Conservation (phyloP, 202 grass and related monocot species). For the Zizania palustris region DNA sequence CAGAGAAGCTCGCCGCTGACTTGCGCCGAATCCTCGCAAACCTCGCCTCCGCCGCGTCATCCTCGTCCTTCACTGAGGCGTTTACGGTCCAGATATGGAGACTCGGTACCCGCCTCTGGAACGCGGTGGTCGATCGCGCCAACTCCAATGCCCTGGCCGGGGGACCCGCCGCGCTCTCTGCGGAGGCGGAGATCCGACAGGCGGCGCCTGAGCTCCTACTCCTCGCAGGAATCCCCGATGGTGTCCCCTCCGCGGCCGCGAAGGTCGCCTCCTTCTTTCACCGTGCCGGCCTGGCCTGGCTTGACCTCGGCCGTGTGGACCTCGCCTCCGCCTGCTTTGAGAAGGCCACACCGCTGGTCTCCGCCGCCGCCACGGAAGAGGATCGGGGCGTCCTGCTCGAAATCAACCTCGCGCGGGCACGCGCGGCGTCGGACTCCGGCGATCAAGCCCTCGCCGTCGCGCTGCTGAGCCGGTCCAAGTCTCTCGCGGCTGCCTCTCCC, state of each 20-base stretch:
- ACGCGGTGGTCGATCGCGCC: slow-evolving; percentile 85
- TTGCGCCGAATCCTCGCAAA: slow-evolving; percentile 57
- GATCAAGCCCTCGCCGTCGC: slow-evolving; percentile 74
- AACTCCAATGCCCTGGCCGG: slow-evolving; percentile 47
- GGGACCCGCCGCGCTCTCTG: slow-evolving; percentile 21
- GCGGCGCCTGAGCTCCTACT: slow-evolving; percentile 79
- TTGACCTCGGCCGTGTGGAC: slow-evolving; percentile 72
- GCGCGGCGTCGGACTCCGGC: slow-evolving; percentile 58
- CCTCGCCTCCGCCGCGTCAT: slow-evolving; percentile 41
- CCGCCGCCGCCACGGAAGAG: slow-evolving; percentile 44
- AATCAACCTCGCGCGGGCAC: slow-evolving; percentile 69
- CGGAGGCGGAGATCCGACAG: slow-evolving; percentile 73
- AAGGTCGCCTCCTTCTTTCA: slow-evolving; percentile 74
- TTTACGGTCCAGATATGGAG: slow-evolving; percentile 72
- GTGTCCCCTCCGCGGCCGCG: slow-evolving; percentile 50
- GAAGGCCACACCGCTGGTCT: slow-evolving; percentile 75
- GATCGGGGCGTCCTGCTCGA: slow-evolving; percentile 57
- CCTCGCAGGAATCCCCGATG: slow-evolving; percentile 49
- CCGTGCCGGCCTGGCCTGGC: slow-evolving; percentile 73
- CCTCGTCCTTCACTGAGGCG: slow-evolving; percentile 46
- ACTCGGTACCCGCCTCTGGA: slow-evolving; percentile 89
- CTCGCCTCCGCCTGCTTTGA: slow-evolving; percentile 85
- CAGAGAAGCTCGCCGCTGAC: slow-evolving; percentile 52
- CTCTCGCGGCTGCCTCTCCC: slow-evolving; percentile 51
- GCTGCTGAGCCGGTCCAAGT: slow-evolving; percentile 77